phyloP scores from a whole-genome alignment of 2,329 filamentous ascomycete genomes.

The Colletotrichum sp. region DNA sequence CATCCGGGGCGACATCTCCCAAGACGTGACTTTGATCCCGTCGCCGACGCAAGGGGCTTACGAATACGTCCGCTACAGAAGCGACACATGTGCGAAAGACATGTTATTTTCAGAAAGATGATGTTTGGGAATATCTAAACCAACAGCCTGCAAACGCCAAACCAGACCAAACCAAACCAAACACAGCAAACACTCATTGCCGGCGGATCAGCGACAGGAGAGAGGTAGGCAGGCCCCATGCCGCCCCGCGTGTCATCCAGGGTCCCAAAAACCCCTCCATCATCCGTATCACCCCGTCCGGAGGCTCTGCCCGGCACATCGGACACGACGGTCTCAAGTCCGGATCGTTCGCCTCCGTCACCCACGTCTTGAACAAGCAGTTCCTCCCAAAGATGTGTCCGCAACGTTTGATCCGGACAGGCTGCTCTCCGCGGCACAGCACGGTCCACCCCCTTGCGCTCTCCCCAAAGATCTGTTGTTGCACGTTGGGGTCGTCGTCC shows the following conservation, averaged over 20 bases:
- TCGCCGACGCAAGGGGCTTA: background rate
- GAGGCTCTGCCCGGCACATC: background rate
- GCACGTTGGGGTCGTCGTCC: background rate
- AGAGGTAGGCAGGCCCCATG: background rate
- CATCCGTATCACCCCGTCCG: background rate
- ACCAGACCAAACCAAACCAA: background rate
- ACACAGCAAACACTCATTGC: background rate
- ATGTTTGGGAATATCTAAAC: background rate
- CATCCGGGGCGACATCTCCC: background rate
- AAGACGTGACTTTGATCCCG: background rate
- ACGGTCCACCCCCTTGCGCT: background rate
- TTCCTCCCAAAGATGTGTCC: background rate
- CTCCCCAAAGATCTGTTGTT: background rate
- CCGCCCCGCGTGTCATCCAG: background rate
- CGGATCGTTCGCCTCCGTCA: background rate
- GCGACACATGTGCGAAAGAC: background rate
- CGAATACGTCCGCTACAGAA: background rate
- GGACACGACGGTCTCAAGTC: background rate
- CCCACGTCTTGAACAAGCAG: constrained; percentile 6
- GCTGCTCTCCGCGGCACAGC: background rate
- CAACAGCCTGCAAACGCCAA: background rate
- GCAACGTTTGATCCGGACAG: background rate
- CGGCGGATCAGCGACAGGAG: background rate
- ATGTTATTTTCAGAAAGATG: background rate
- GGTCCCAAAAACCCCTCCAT: background rate